Evolutionary conservation across 805 yeast genomes (phyloP), one percentile per base, ranked within the genome.

Genomic region (Saccharomycopsis javanensis): DNA sequence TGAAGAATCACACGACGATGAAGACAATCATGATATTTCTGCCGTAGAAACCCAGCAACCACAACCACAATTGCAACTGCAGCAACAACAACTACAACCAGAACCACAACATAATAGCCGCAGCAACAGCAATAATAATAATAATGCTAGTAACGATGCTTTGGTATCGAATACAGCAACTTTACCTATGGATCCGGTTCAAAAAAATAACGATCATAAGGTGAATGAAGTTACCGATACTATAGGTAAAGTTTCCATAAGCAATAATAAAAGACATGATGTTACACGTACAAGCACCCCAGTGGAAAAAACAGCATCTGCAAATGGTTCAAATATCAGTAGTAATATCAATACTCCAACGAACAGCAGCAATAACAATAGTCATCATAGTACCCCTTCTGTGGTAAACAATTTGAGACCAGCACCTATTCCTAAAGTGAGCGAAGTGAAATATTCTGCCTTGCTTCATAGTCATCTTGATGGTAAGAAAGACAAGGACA

Each of bases 361-460:
- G 7, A 18, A 35, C 53, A 42, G 30, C 61, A 42, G 38, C 56
- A 38, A 53, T 61, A 4, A 50, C 58, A 45, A 34, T 57, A 15
- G 30, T 61, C 34, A 53, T 45, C 50, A 60, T 4, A 38, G 56
- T 1, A 38, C 63, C 31, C 52, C 64, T 2, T 50, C 58, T 11
- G 53, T 64, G 25, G 56, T 62, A 34, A 64, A 63, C 27, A 67
- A 64, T 48, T 58, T 79, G 61, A 79, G 78, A 64, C 85, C 85
- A 1, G 82, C 85, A 1, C 70, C 79, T 2, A 71, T 79, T 5
- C 85, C 84, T 11, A 68, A 76, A 1, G 76, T 82, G 7, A 72
- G 77, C 7, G 81, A 78, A 52, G 67, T 81, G 55, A 80, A 80
- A 64, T 81, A 83, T 74, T 73, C 84, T 0, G 71, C 81, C 1